phyloP scores from a whole-genome alignment of 1,284 basidiomycete genomes.

The Ceratobasidium sp. region DNA sequence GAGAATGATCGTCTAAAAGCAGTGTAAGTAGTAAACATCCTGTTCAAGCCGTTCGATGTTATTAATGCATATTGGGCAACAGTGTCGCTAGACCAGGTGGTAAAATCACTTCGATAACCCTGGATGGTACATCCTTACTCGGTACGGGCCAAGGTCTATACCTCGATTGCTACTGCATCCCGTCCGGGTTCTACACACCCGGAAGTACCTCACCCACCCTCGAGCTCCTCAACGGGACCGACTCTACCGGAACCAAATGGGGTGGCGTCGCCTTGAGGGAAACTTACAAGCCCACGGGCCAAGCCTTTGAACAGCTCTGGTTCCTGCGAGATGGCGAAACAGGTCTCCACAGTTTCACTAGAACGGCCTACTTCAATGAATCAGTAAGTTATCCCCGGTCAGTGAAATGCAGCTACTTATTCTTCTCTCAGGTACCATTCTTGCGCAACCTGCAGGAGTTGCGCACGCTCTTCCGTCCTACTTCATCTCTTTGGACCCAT shows the following conservation, averaged over 20 bases:
- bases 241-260: slow-evolving; percentile 39
- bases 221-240: slow-evolving; percentile 31
- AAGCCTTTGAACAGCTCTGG: slow-evolving; percentile 48
- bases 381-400: slow-evolving; percentile 35
- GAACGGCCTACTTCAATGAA: slow-evolving; percentile 44
- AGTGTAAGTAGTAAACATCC: neutral
- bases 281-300: slow-evolving; percentile 42
- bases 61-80: neutral
- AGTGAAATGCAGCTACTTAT: neutral
- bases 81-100: slow-evolving; percentile 29
- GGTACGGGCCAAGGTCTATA: slow-evolving; percentile 33
- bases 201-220: slow-evolving; percentile 31
- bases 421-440: slow-evolving; percentile 17
- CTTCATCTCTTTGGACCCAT: slow-evolving; percentile 46
- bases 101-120: slow-evolving; percentile 22
- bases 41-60: neutral
- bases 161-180: slow-evolving; percentile 37
- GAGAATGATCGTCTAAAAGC: slow-evolving; percentile 36
- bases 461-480: slow-evolving; percentile 45
- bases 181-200: slow-evolving; percentile 33
- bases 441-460: slow-evolving; percentile 46
- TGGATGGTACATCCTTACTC: slow-evolving; percentile 32
- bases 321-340: slow-evolving; percentile 48
- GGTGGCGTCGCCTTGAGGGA: slow-evolving; percentile 22
- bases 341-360: slow-evolving; percentile 47